Base-by-base conservation (phyloP, 169 alveolate genomes). In the Plasmodium knowlesi region DNA sequence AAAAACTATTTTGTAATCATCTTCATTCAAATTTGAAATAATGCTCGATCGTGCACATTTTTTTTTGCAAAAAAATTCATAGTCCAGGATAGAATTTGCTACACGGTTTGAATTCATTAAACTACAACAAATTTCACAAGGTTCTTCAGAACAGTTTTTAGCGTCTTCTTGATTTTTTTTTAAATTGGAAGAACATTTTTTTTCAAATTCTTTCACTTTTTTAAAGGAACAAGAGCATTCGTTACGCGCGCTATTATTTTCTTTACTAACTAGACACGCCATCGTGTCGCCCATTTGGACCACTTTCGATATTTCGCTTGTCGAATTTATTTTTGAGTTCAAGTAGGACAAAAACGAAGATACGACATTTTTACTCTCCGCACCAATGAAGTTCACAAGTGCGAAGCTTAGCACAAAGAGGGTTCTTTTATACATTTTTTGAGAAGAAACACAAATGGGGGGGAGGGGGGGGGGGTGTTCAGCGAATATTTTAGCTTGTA, bases 81-180 rank as follows among this genome's bases (percentile, higher is more conserved):
- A 90, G 32, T 67, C 92, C 54, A 90, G 37, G 39, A 90, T 90
- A 28, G 95, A 90, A 70, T 81, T 70, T 70, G 90, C 37, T 46
- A 30, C 37, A 32, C 79, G n/a, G 67, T 88, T 88, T 78, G 82
- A 41, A 70, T 71, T 80, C 37, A 46, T 34, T 72, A 90, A 90
- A 71, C 72, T 90, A 76, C 95, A 90, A 90, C 95, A 90, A 39
- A 81, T 90, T 90, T 90, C 95, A 80, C 95, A 90, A 61, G 30
- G 90, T 50, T 81, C 95, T 54, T 80, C 92, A n/a, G 95, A 80
- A 19, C 95, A 90, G 6, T 80, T 70, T 90, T 90, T 90, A 80
- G 95, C 95, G 71, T 76, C 94, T 89, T 89, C 92, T 46, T 90
- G 89, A 81, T 54, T 90, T 61, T 90, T 90, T 90, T 90, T 90